Base-by-base conservation (phyloP, 2,329 filamentous ascomycete species). In the Fusarium phyllophilum region DNA sequence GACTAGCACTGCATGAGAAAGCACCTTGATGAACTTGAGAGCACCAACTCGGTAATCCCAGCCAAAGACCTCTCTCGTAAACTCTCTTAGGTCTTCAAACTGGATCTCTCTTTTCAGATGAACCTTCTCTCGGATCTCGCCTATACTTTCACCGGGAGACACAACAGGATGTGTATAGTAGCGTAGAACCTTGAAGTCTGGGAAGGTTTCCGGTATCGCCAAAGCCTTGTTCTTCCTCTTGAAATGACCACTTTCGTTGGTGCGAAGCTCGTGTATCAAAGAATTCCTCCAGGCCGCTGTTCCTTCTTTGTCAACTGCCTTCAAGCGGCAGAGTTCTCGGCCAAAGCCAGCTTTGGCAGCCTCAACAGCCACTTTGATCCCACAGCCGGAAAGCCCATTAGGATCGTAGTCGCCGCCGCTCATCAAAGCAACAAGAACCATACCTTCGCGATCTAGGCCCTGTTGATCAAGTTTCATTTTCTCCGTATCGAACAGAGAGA, bases 391-490 rank as follows among this genome's bases (percentile, higher is more conserved):
- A 22, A 99, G 92, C 0, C 96, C 96, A 62, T 94, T 93, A 0
- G 95, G 94, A 1, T 96, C 86, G 77, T 99, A 99, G 82, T 99
- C 96, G 12, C 96, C 96, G 12, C 96, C 96, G 76, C 95, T 98
- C 89, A 99, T 95, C 70, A 99, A 85, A 2, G 96, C 96, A 26
- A 98, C 93, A 18, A 99, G 84, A 29, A 98, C 92, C 95, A 99
- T 97, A 1, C 95, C 96, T 72, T 96, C 91, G 26, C 93, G 87
- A 78, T 95, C 94, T 51, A 98, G 85, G 0, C 92, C 92, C 3
- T 88, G 86, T 3, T 85, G 65, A 63, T 84, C 77, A n/a, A 84
- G 78, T 18, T 79, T 74, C 55, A 91, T 89, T 42, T 88, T 85
- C 17, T 87, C 82, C 0, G 89, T 89, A 64, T 94, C 90, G 80